phyloP scores from a whole-genome alignment of 2,329 filamentous ascomycete genomes.

The Conoideocrella luteorostrata region DNA sequence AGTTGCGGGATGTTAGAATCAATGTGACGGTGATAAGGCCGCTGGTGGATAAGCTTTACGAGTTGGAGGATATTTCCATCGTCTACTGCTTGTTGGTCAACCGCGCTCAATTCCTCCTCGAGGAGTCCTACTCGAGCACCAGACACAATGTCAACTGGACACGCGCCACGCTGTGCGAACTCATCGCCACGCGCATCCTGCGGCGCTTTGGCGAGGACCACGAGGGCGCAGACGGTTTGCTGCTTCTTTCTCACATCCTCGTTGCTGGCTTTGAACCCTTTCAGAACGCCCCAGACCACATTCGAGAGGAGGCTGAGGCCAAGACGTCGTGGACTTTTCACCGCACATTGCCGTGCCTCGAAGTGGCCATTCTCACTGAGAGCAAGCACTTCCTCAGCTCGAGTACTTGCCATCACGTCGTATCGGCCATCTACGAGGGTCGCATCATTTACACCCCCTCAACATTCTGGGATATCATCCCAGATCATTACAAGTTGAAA shows the following conservation, averaged over 20 bases:
- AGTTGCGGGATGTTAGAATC: conserved; percentile 74
- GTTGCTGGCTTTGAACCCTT: conserved; percentile 82
- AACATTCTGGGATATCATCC: conserved; percentile 75
- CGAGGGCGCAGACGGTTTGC: conserved; percentile 60
- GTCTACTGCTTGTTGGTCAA: conserved; percentile 83
- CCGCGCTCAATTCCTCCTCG: conserved; percentile 68
- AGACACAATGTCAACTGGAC: conserved; percentile 77
- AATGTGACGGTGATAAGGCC: conserved; percentile 75
- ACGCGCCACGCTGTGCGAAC: conserved; percentile 70
- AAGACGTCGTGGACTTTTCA: conserved; percentile 42
- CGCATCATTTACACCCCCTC: conserved; percentile 77
- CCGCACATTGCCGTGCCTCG: conserved; percentile 66
- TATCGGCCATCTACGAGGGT: conserved; percentile 76
- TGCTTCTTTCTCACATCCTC: conserved; percentile 71
- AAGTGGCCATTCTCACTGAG: conserved; percentile 77
- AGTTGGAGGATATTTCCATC: conserved; percentile 72
- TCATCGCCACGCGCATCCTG: conserved; percentile 72
- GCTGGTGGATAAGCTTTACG: conserved; percentile 76
- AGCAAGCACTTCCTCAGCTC: conserved; percentile 73
- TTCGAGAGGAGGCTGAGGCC: conserved; percentile 51
- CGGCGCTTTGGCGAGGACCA: conserved; percentile 75
- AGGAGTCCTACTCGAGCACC: conserved; percentile 69
- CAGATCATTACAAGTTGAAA: conserved; percentile 78
- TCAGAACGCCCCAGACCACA: conserved; percentile 67
- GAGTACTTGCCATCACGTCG: conserved; percentile 73